These are phyloP conservation scores for Puccinia polysora DNA, from an alignment of 1,284 basidiomycete genomes.

Conservation along the genomic window DNA sequence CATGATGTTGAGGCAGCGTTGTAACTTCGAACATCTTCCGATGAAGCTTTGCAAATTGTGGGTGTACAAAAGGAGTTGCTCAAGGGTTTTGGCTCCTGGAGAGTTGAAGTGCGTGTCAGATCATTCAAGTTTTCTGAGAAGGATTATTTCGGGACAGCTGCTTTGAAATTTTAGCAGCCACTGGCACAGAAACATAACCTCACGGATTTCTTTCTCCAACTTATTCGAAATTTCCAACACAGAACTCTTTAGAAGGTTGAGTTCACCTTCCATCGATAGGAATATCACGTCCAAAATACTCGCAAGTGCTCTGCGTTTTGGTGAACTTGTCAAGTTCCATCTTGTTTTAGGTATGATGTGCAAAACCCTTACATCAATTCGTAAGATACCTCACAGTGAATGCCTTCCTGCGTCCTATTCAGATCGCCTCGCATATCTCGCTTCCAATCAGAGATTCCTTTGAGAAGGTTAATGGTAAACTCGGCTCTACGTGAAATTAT, in stretches of 20 bases:
- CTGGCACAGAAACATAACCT: not conserved
- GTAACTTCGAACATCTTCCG: not conserved
- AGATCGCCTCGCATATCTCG: too few relatives aligned
- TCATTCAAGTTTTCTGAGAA: too few relatives aligned
- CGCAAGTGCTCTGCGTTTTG: constrained; percentile 2
- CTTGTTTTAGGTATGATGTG: not conserved
- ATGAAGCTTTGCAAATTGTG: constrained; percentile 11
- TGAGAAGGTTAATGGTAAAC: constrained; percentile 5
- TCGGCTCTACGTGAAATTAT: not conserved
- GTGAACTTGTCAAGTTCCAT: not conserved
- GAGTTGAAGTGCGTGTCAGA: too few relatives aligned
- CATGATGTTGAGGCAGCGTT: constrained; percentile 1
- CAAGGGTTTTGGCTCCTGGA: constrained; percentile 17
- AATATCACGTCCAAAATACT: constrained; percentile 21
- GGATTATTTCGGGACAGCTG: too few relatives aligned
- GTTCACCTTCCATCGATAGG: not conserved
- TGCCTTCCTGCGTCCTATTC: not conserved
- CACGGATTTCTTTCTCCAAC: constrained; percentile 14
- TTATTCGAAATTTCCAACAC: not conserved
- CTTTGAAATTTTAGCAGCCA: too few relatives aligned
- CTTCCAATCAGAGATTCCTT: not conserved
- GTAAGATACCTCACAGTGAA: not conserved
- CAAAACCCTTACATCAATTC: constrained; percentile 5
- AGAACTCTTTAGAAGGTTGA: not conserved
- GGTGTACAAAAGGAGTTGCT: not conserved